Evolutionary conservation across 345 rosid species (phyloP).

Genomic region (Acer saccharum): DNA sequence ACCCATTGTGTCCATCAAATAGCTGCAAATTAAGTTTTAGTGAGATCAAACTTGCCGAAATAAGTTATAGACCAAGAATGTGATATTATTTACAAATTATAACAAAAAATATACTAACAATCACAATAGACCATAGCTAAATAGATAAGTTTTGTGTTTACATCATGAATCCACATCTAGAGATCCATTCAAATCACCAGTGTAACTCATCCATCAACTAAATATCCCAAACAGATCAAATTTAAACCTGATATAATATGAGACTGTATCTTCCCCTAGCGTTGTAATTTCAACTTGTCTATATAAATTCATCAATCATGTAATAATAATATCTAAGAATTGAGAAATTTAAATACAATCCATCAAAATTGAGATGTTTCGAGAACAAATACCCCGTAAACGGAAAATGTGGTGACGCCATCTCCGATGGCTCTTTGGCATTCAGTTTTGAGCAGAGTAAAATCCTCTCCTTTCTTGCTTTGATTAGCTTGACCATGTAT

Average conservation of each 20-base stretch:
- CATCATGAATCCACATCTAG: conserved; percentile 1
- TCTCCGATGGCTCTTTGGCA: conserved; percentile 84
- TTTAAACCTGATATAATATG: not conserved
- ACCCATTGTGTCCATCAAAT: conserved; percentile 99
- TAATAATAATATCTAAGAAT: too few relatives aligned
- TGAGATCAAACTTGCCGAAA: conserved; percentile 11
- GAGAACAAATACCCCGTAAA: conserved; percentile 64
- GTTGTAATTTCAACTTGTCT: too few relatives aligned
- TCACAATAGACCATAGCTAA: not conserved
- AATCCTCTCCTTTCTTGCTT: conserved; percentile 99
- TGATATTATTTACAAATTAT: not conserved
- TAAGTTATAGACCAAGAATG: not conserved
- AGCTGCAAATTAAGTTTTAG: conserved; percentile 50
- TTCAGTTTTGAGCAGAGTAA: conserved; percentile 70
- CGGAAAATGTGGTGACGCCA: conserved; percentile 76
- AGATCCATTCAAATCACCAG: not conserved
- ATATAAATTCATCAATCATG: too few relatives aligned
- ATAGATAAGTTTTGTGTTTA: not conserved
- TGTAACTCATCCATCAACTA: conserved; percentile 13
- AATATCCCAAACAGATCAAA: not conserved
- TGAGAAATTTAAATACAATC: not conserved
- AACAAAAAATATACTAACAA: not conserved
- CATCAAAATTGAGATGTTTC: not conserved
- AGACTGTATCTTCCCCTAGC: too few relatives aligned
- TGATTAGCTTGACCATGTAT: conserved; percentile 78